A percentile compares a stretch with the other conserved stretches of the same genome.
These are phyloP conservation scores for Orbilia quercus DNA, from an alignment of 2,329 filamentous ascomycete genomes.

Conservation along the genomic window DNA sequence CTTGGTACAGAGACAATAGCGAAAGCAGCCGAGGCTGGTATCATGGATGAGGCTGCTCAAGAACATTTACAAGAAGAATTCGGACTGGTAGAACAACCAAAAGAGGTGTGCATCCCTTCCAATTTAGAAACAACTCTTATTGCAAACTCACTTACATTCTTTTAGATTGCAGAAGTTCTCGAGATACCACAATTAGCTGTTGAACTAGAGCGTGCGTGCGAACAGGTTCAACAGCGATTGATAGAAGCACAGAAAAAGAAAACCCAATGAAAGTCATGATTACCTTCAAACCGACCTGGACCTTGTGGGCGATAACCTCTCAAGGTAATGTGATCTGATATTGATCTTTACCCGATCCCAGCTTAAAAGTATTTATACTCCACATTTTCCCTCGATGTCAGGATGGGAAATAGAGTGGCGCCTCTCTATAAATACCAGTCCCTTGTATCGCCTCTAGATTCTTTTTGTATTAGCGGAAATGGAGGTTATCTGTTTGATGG, in stretches of 20 bases:
- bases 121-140: not conserved
- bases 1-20: constrained; percentile 59
- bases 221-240: constrained; percentile 72
- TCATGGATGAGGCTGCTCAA: constrained; percentile 60
- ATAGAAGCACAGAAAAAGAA: constrained; percentile 56
- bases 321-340: no score
- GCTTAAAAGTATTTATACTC: no score
- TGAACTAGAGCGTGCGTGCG: constrained; percentile 79
- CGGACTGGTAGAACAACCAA: constrained; percentile 61
- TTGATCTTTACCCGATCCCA: no score
- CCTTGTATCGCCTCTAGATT: not conserved
- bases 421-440: not conserved
- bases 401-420: no score
- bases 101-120: constrained; percentile 56
- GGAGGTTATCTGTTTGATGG: not conserved
- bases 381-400: no score
- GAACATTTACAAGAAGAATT: constrained; percentile 61
- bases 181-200: constrained; percentile 76
- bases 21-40: constrained; percentile 62
- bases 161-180: constrained; percentile 70
- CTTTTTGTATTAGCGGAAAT: not conserved
- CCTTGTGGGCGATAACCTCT: no score
- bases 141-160: constrained; percentile 6
- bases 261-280: not conserved
- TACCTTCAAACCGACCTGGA: no score